Conservation (phyloP, 345 rosid genomes). For the Ceriops tagal region DNA sequence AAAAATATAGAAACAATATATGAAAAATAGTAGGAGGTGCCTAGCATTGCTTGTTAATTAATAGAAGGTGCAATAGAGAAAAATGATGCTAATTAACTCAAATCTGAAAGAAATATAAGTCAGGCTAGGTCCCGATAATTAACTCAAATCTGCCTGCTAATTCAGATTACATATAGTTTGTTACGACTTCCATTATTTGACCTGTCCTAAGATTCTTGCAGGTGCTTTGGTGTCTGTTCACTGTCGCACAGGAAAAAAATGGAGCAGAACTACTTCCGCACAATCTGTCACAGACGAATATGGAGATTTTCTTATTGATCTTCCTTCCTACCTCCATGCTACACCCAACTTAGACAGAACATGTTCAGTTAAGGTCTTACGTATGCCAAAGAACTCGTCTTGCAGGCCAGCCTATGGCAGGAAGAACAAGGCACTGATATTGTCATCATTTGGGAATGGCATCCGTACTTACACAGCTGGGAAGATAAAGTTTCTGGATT, state of each 20-base stretch:
- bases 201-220: slow-evolving; percentile 12
- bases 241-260: slow-evolving; percentile 23
- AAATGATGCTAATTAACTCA: no score
- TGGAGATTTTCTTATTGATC: slow-evolving; percentile 51
- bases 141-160: no score
- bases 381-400: slow-evolving; percentile 23
- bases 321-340: slow-evolving; percentile 53
- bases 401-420: slow-evolving; percentile 32
- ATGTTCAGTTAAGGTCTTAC: slow-evolving; percentile 32
- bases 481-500: slow-evolving; percentile 29
- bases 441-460: slow-evolving; percentile 38
- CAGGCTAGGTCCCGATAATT: no score
- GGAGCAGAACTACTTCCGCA: slow-evolving; percentile 14
- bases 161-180: no score
- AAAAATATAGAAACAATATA: no score
- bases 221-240: slow-evolving; percentile 42
- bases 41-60: no score
- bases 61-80: no score
- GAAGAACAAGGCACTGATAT: slow-evolving; percentile 25
- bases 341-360: slow-evolving; percentile 34
- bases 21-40: no score
- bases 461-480: slow-evolving; percentile 42
- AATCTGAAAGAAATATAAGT: no score
- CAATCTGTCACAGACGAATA: slow-evolving; percentile 37
- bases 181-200: not conserved